Conservation (phyloP, 139 green algal species). For the Ettlia oleoabundans region DNA sequence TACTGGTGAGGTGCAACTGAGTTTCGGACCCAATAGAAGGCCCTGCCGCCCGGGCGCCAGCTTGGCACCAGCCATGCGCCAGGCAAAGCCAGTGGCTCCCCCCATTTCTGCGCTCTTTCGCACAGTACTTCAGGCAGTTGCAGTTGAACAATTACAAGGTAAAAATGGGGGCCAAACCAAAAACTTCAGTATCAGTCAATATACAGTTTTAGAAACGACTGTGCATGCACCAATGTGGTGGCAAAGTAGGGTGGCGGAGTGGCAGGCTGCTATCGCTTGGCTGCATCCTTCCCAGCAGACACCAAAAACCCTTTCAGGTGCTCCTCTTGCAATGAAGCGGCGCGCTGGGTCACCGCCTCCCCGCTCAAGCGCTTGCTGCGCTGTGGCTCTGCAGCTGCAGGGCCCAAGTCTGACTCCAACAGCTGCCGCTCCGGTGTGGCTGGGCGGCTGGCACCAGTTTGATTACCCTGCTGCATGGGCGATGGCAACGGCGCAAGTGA, state of each 20-base stretch:
- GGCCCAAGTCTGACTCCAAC: too few relatives aligned
- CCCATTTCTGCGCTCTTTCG: too few relatives aligned
- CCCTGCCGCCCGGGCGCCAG: too few relatives aligned
- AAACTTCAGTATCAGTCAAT: background rate
- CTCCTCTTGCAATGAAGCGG: background rate
- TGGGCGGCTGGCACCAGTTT: background rate
- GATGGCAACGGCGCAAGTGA: background rate
- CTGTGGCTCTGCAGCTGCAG: background rate
- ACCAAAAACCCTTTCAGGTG: background rate
- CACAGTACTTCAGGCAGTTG: too few relatives aligned
- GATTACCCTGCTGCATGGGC: background rate
- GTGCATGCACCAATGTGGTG: too few relatives aligned
- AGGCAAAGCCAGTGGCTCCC: too few relatives aligned
- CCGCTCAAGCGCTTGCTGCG: background rate
- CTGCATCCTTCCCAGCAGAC: background rate
- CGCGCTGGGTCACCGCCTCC: background rate
- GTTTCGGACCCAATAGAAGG: too few relatives aligned
- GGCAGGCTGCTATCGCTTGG: background rate
- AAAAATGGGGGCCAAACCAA: too few relatives aligned
- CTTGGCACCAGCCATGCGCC: too few relatives aligned
- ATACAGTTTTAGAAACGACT: too few relatives aligned
- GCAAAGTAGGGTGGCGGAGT: background rate
- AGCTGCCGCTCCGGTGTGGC: background rate
- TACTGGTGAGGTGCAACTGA: too few relatives aligned
- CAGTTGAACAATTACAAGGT: too few relatives aligned